A percentile compares a stretch with the other conserved stretches of the same genome.
Conservation (phyloP, 208 protist species). For the Acanthamoeba sp. region DNA sequence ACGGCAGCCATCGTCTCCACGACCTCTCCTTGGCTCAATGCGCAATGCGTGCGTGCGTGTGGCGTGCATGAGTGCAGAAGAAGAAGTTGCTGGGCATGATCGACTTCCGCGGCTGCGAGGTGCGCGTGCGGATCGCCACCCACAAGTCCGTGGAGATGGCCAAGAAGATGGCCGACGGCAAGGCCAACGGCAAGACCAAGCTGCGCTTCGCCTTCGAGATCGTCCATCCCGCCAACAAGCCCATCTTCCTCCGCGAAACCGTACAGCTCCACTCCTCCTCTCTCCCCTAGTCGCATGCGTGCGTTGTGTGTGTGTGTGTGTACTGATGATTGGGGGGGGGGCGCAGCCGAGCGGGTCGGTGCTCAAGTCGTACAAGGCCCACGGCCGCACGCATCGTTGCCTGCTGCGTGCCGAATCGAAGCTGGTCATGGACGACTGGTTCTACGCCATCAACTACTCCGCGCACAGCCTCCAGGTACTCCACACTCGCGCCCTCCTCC, state of each 20-base stretch:
- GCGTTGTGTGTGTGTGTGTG: neutral
- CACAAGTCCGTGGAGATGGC: neutral
- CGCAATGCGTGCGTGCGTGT: neutral
- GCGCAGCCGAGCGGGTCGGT: neutral
- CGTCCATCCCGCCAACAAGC: neutral
- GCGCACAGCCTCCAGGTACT: neutral
- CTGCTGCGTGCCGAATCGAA: neutral
- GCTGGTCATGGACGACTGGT: neutral
- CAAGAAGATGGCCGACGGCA: neutral
- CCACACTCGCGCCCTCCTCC: no score
- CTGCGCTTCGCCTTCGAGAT: constrained; percentile 17
- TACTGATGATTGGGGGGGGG: neutral
- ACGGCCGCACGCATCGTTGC: neutral
- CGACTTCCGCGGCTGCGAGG: neutral
- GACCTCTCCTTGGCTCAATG: no score
- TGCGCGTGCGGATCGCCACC: neutral
- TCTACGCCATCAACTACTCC: neutral
- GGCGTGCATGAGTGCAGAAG: neutral
- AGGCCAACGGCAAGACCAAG: neutral
- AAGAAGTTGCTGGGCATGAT: constrained; percentile 26
- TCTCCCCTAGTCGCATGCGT: neutral
- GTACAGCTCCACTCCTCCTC: neutral
- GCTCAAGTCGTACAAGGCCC: neutral
- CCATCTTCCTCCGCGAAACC: constrained; percentile 27
- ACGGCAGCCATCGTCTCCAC: neutral